These are phyloP conservation scores for Schwanniomyces pseudopolymorphus DNA, from an alignment of 805 yeast species.

Conservation along the genomic window DNA sequence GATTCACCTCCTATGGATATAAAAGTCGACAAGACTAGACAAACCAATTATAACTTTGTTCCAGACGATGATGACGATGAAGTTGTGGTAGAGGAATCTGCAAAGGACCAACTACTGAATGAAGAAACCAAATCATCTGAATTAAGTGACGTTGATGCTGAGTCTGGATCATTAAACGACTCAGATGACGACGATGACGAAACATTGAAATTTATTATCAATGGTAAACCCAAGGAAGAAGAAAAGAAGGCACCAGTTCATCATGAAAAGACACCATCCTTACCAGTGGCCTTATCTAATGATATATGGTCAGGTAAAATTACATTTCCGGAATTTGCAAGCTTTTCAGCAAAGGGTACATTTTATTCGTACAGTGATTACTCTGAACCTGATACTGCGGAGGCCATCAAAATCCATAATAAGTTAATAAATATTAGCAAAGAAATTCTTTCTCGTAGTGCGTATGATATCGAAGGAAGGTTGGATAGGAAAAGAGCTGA, in stretches of 20 bases:
- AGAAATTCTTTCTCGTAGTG: slow-evolving; percentile 25
- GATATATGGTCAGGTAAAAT: slow-evolving; percentile 50
- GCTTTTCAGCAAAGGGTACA: slow-evolving; percentile 38
- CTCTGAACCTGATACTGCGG: slow-evolving; percentile 14
- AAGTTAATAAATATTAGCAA: slow-evolving; percentile 24
- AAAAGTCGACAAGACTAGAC: slow-evolving; percentile 7
- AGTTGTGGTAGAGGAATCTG: slow-evolving; percentile 12
- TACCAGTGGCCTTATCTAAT: slow-evolving; percentile 8
- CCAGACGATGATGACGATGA: slow-evolving; percentile 28
- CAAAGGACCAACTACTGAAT: slow-evolving; percentile 7
- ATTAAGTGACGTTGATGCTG: slow-evolving; percentile 6
- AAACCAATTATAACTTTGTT: slow-evolving; percentile 17
- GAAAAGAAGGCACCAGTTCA: slow-evolving; percentile 1
- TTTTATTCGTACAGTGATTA: slow-evolving; percentile 35
- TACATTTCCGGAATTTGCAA: slow-evolving; percentile 49
- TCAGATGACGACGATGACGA: slow-evolving; percentile 35
- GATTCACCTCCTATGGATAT: slow-evolving; percentile 10
- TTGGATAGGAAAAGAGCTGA: slow-evolving; percentile 55
- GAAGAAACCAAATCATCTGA: slow-evolving; percentile 8
- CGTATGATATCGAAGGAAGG: slow-evolving; percentile 60
- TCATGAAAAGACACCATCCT: slow-evolving; percentile 10
- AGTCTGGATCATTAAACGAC: slow-evolving; percentile 8
- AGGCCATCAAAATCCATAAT: slow-evolving; percentile 20
- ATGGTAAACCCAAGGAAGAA: slow-evolving; percentile 11
- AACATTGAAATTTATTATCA: slow-evolving; percentile 27